A percentile compares a stretch with the other conserved stretches of the same genome.
Evolutionary conservation across 306 rosid genomes (phyloP).

Genomic region (Cicer judaicum): DNA sequence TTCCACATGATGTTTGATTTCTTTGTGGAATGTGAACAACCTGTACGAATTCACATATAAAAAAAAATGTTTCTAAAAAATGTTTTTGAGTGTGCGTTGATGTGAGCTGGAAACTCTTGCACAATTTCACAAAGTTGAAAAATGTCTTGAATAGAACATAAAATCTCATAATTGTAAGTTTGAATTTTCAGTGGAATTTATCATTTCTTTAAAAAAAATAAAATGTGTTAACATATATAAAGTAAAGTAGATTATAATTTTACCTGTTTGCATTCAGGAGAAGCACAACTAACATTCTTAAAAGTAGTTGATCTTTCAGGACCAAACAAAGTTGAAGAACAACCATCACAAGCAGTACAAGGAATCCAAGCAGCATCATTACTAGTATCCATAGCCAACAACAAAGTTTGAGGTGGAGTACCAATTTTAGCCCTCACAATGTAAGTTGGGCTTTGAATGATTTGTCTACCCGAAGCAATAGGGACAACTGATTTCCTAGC

Average conservation of each 20-base stretch:
- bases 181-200: too few relatives aligned
- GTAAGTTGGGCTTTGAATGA: slow-evolving; percentile 81
- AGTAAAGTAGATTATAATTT: background rate
- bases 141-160: fast-evolving
- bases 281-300: slow-evolving; percentile 56
- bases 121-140: too few relatives aligned
- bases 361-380: slow-evolving; percentile 96
- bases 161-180: too few relatives aligned
- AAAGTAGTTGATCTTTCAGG: slow-evolving; percentile 69
- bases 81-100: too few relatives aligned
- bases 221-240: background rate
- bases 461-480: slow-evolving; percentile 87
- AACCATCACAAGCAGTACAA: slow-evolving; percentile 79
- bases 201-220: too few relatives aligned
- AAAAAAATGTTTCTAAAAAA: too few relatives aligned
- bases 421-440: slow-evolving; percentile 78
- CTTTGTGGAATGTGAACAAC: too few relatives aligned
- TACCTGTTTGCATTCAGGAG: slow-evolving; percentile 84
- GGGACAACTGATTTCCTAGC: slow-evolving; percentile 69
- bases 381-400: slow-evolving; percentile 85
- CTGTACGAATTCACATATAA: too few relatives aligned
- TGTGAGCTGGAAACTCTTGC: too few relatives aligned
- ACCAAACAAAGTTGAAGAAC: slow-evolving; percentile 63
- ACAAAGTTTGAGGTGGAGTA: slow-evolving; percentile 76
- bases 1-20: too few relatives aligned